phyloP scores from a whole-genome alignment of 305 asterid species.

The Striga hermonthica region DNA sequence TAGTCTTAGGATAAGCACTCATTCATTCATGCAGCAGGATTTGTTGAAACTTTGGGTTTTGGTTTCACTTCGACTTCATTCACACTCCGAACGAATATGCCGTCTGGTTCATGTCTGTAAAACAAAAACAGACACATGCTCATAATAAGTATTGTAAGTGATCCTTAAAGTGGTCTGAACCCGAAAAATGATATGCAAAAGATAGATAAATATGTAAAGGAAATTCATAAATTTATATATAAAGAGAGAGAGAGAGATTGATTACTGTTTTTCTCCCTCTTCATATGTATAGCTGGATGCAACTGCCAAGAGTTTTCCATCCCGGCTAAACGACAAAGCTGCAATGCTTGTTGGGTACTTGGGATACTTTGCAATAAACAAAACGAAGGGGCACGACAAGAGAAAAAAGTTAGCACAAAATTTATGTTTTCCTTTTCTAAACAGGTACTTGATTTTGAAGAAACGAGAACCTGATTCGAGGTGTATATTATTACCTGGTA shows the following conservation, averaged over 20 bases:
- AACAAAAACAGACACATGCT: background rate
- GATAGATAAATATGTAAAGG: no score
- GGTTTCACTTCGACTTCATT: conserved; percentile 96
- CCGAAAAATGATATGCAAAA: no score
- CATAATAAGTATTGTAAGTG: no score
- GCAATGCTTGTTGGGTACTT: conserved; percentile 86
- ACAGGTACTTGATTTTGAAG: background rate
- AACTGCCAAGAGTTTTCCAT: conserved; percentile 79
- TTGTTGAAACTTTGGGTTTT: conserved; percentile 73
- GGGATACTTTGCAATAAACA: conserved; percentile 49
- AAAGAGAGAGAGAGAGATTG: background rate
- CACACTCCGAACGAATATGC: conserved; percentile 75
- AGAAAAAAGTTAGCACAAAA: no score
- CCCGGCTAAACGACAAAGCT: conserved; percentile 89
- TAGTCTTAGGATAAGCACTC: background rate
- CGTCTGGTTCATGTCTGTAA: conserved; percentile 79
- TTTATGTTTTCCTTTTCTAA: no score
- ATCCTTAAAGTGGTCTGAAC: no score
- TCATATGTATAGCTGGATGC: conserved; percentile 95
- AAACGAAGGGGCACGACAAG: background rate
- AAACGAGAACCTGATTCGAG: conserved; percentile 10
- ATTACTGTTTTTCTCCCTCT: conserved; percentile 89
- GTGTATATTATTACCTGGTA: conserved; percentile 59
- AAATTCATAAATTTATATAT: no score
- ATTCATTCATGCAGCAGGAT: conserved; percentile 47